Percentiles rank a stretch among this genome's conserved stretches.
These are phyloP conservation scores for Gonium pectorale DNA, from an alignment of 139 green algal genomes.

Conservation along the genomic window DNA sequence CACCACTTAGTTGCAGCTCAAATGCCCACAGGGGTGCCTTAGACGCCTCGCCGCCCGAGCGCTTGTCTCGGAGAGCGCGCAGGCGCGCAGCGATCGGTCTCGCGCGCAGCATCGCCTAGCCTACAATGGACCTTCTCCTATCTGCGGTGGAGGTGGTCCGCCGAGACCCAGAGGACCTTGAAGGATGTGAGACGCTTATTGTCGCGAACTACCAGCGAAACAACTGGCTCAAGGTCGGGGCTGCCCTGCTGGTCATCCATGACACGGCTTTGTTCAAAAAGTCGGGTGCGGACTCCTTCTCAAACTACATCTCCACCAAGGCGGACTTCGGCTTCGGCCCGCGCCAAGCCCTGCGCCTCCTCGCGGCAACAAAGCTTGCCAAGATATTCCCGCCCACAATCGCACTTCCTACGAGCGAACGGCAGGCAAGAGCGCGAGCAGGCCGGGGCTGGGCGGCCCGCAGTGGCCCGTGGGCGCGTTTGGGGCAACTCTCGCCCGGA, in stretches of 20 bases:
- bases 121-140: constrained; percentile 12
- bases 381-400: constrained; percentile 35
- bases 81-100: too few relatives aligned
- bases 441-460: too few relatives aligned
- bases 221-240: constrained; percentile 42
- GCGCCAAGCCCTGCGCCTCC: constrained; percentile 28
- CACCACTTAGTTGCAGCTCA: too few relatives aligned
- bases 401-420: constrained; percentile 29
- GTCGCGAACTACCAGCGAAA: constrained; percentile 37
- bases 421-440: constrained; percentile 32
- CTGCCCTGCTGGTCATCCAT: constrained; percentile 37
- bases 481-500: neutral
- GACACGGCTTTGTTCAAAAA: constrained; percentile 32
- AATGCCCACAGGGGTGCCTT: too few relatives aligned
- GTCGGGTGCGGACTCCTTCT: constrained; percentile 42
- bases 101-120: too few relatives aligned
- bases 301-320: constrained; percentile 37
- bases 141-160: constrained; percentile 30
- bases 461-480: constrained; percentile 11
- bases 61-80: too few relatives aligned
- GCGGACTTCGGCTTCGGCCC: constrained; percentile 36
- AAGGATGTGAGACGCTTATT: constrained; percentile 43
- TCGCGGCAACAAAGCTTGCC: constrained; percentile 29
- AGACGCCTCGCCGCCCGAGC: too few relatives aligned
- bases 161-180: constrained; percentile 36